Conservation (phyloP, 1,284 basidiomycete species). For the Naganishia albida region DNA sequence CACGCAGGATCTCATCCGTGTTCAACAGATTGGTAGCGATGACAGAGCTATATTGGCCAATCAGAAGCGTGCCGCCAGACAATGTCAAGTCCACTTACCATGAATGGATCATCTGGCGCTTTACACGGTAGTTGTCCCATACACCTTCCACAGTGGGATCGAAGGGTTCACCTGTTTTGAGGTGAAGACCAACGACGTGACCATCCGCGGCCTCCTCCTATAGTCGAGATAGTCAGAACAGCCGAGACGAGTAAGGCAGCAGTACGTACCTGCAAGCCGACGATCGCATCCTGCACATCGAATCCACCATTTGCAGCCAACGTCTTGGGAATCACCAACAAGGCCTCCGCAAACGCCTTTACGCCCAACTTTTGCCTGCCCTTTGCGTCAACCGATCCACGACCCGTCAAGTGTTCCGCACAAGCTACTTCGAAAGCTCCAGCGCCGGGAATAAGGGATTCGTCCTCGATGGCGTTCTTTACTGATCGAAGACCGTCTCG, state of each 20-base stretch:
- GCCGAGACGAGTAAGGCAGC: slow-evolving; percentile 20
- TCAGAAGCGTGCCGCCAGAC: slow-evolving; percentile 18
- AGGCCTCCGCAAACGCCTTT: slow-evolving; percentile 92
- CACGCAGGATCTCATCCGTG: slow-evolving; percentile 92
- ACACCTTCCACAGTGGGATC: slow-evolving; percentile 94
- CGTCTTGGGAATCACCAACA: slow-evolving; percentile 95
- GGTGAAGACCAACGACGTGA: slow-evolving; percentile 84
- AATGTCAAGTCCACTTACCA: slow-evolving; percentile 62
- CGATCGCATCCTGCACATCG: slow-evolving; percentile 94
- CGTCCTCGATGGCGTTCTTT: slow-evolving; percentile 95
- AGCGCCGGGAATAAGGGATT: slow-evolving; percentile 84
- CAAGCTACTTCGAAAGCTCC: slow-evolving; percentile 98
- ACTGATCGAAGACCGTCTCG: slow-evolving; percentile 94
- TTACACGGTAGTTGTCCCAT: slow-evolving; percentile 99
- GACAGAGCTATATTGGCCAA: slow-evolving; percentile 69
- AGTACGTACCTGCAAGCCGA: slow-evolving; percentile 72
- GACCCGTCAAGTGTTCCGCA: slow-evolving; percentile 70
- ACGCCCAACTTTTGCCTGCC: slow-evolving; percentile 98
- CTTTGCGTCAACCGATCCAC: slow-evolving; percentile 84
- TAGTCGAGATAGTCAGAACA: slow-evolving; percentile 1
- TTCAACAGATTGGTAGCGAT: slow-evolving; percentile 95
- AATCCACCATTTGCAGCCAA: slow-evolving; percentile 95
- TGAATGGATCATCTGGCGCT: slow-evolving; percentile 97
- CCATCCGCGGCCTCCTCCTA: slow-evolving; percentile 92
- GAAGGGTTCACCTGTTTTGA: slow-evolving; percentile 92